Percentiles rank a stretch among this genome's conserved stretches.
These are phyloP conservation scores for Pseudozyma sp. DNA, from an alignment of 1,284 basidiomycete species.

Conservation along the genomic window DNA sequence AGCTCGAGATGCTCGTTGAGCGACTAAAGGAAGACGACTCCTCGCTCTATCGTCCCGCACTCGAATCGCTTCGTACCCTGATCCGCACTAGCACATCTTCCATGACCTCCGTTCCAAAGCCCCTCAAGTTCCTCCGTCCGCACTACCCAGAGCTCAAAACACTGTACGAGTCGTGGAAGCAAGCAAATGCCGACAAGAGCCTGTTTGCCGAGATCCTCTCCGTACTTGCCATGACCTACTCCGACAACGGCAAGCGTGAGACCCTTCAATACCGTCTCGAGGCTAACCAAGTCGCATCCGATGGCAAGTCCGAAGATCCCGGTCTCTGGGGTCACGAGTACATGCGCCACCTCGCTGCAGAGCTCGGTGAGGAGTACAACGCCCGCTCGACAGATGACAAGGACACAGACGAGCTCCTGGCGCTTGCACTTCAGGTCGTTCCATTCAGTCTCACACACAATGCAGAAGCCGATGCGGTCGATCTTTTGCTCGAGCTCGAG, in stretches of 20 bases:
- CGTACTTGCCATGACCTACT: constrained; percentile 99
- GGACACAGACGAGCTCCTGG: constrained; percentile 68
- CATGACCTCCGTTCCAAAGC: constrained; percentile 99
- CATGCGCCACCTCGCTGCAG: constrained; percentile 94
- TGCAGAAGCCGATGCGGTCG: constrained; percentile 97
- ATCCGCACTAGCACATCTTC: constrained; percentile 97
- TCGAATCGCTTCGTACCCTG: constrained; percentile 92
- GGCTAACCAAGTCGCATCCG: constrained; percentile 50
- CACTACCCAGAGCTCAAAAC: constrained; percentile 84
- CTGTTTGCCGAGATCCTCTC: constrained; percentile 98
- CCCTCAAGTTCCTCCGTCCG: constrained; percentile 96
- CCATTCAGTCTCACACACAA: constrained; percentile 93
- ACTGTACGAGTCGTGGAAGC: constrained; percentile 61
- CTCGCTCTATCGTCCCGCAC: constrained; percentile 85
- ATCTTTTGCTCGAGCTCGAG: constrained; percentile 93
- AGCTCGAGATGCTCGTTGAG: constrained; percentile 97
- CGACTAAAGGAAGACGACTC: constrained; percentile 90
- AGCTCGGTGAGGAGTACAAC: constrained; percentile 92
- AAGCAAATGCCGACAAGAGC: constrained; percentile 74
- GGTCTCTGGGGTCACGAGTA: constrained; percentile 99
- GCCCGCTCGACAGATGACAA: constrained; percentile 67
- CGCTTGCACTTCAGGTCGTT: constrained; percentile 86
- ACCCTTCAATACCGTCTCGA: constrained; percentile 75
- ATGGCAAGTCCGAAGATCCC: constrained; percentile 74
- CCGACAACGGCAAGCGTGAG: constrained; percentile 92